Conservation (phyloP, 768 basidiomycete genomes). For the Hygrocybe punicea region DNA sequence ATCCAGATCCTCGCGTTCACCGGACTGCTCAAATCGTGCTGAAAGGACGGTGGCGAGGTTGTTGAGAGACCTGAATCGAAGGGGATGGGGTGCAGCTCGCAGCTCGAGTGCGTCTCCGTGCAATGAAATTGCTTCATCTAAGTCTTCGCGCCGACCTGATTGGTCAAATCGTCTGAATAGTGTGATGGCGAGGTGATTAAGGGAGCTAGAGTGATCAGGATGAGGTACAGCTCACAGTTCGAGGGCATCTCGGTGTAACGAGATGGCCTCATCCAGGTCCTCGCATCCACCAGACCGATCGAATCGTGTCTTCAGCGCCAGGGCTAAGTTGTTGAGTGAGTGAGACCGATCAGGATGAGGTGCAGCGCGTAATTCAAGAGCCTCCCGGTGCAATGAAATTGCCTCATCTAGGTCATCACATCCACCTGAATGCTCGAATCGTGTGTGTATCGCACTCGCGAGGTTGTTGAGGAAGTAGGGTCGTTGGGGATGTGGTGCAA, state of each 20-base stretch:
- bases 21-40: background rate
- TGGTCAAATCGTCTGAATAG: slow-evolving; percentile 21
- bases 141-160: slow-evolving; percentile 12
- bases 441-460: no score
- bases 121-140: slow-evolving; percentile 23
- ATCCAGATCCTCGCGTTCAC: slow-evolving; percentile 4
- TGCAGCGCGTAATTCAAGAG: no score
- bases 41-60: background rate
- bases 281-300: background rate
- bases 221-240: slow-evolving; percentile 1
- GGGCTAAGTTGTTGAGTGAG: no score
- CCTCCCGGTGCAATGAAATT: no score
- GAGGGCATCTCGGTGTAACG: slow-evolving; percentile 5
- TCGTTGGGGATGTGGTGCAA: no score
- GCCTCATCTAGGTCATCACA: no score
- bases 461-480: no score
- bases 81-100: background rate
- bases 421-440: no score
- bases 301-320: no score
- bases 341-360: no score
- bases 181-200: slow-evolving; percentile 16
- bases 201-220: slow-evolving; percentile 5
- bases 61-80: background rate
- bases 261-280: slow-evolving; percentile 6
- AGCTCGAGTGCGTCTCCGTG: background rate